A percentile compares a stretch with the other conserved stretches of the same genome.
Evolutionary conservation across 305 asterid genomes (phyloP).

Genomic region (Solanum chacoense): DNA sequence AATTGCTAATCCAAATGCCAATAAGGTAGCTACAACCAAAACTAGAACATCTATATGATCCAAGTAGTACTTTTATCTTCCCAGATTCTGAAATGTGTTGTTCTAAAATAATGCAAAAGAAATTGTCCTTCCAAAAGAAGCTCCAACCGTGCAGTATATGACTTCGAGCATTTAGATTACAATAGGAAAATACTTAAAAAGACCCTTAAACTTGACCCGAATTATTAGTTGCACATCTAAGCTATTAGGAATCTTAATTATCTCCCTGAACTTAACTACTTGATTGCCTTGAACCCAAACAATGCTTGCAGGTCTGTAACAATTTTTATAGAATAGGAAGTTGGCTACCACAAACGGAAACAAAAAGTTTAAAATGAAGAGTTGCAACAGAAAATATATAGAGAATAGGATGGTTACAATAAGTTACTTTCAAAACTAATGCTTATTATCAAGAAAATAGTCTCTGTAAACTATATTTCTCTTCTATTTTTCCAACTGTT

Average conservation of each 20-base stretch:
- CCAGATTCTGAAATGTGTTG: background rate
- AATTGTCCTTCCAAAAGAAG: background rate
- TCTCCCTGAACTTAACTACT: background rate
- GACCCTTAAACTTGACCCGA: background rate
- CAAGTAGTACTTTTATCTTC: background rate
- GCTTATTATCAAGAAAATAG: background rate
- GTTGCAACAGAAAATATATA: background rate
- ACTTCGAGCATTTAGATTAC: background rate
- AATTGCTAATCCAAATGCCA: background rate
- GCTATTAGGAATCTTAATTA: background rate
- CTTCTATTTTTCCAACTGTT: background rate
- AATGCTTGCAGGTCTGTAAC: background rate
- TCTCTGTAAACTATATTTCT: background rate
- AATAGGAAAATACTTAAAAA: background rate
- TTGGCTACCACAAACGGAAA: background rate
- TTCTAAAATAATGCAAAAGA: background rate
- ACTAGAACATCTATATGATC: background rate
- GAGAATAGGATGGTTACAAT: background rate
- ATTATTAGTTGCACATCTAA: background rate
- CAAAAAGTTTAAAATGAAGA: background rate
- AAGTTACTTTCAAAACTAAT: background rate
- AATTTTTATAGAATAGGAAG: background rate
- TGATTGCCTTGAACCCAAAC: background rate
- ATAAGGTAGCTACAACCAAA: background rate
- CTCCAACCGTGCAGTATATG: background rate